These are phyloP conservation scores for Boeremia lycopersici DNA, from an alignment of 2,329 filamentous ascomycete species.

Conservation along the genomic window DNA sequence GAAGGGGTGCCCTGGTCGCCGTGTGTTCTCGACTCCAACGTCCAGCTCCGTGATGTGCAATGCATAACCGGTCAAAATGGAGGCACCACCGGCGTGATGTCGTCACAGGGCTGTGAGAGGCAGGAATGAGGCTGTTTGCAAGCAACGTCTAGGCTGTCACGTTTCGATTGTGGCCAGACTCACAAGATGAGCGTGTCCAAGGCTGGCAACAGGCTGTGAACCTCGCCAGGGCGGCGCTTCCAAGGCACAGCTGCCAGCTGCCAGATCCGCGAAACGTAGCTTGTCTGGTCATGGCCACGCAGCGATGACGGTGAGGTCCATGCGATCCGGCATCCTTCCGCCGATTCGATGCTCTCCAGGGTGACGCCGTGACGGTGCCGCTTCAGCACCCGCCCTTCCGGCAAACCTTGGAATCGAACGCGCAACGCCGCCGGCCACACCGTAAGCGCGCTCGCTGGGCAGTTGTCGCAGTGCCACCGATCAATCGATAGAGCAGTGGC, in stretches of 20 bases:
- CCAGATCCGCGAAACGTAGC: constrained; percentile 22
- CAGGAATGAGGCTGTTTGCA: constrained; percentile 12
- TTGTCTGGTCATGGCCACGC: constrained; percentile 32
- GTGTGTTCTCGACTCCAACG: constrained; percentile 16
- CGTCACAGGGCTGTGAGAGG: constrained; percentile 17
- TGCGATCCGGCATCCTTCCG: constrained; percentile 30
- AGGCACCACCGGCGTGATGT: constrained; percentile 12
- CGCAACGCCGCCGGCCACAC: constrained; percentile 28
- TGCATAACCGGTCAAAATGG: constrained; percentile 16
- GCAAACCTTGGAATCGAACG: constrained; percentile 27
- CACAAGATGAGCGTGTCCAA: constrained; percentile 5
- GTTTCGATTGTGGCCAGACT: constrained; percentile 9
- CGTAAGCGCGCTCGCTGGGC: constrained; percentile 24
- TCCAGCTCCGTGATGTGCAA: constrained; percentile 15
- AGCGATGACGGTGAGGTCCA: constrained; percentile 37
- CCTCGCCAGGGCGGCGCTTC: constrained; percentile 10
- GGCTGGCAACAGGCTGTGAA: constrained; percentile 1
- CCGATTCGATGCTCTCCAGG: constrained; percentile 35
- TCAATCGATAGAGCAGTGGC: constrained; percentile 25
- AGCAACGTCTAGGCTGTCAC: constrained; percentile 8
- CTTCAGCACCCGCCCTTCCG: constrained; percentile 45
- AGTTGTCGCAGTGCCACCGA: constrained; percentile 21
- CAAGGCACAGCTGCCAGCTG: constrained; percentile 19
- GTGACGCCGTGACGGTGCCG: constrained; percentile 37
- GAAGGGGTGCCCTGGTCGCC: constrained; percentile 16